Evolutionary conservation across 495 filamentous ascomycete species (phyloP).

Genomic region (Aspergillus leporis): DNA sequence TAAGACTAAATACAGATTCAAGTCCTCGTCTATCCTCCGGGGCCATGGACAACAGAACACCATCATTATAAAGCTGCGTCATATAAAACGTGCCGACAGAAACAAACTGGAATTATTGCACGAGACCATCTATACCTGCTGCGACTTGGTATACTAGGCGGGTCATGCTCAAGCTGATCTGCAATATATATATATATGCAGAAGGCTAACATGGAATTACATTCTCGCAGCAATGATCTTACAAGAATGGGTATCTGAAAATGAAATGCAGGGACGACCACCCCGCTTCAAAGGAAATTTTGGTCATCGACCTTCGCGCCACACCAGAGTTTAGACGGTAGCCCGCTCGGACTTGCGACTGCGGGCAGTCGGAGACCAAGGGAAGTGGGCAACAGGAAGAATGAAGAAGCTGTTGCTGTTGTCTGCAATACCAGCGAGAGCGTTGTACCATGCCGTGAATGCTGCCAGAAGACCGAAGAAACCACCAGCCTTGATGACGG

Average conservation of each 20-base stretch:
- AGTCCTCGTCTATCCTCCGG: background rate
- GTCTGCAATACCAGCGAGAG: conserved; percentile 91
- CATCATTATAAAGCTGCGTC: conserved; percentile 7
- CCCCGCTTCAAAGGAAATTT: background rate
- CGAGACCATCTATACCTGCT: conserved; percentile 8
- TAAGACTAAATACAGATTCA: conserved; percentile 8
- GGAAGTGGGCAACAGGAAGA: conserved; percentile 93
- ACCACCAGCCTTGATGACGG: conserved; percentile 76
- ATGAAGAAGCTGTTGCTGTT: conserved; percentile 91
- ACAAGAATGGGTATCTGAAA: conserved; percentile 41
- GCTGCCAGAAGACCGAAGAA: conserved; percentile 86
- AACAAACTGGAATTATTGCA: conserved; percentile 8
- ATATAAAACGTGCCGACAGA: background rate
- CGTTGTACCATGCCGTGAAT: conserved; percentile 96
- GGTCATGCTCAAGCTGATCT: background rate
- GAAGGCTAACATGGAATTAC: conserved; percentile 1
- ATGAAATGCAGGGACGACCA: background rate
- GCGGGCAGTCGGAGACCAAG: conserved; percentile 88
- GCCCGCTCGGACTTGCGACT: conserved; percentile 50
- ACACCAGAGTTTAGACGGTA: conserved; percentile 28
- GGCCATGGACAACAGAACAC: conserved; percentile 7
- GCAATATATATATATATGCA: conserved; percentile 3
- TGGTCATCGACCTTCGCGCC: background rate
- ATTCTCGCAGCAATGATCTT: conserved; percentile 18
- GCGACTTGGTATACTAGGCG: background rate